Evolutionary conservation across 129 eudicot genomes (phyloP).

Genomic region (Rutidosis leptorrhynchoides): DNA sequence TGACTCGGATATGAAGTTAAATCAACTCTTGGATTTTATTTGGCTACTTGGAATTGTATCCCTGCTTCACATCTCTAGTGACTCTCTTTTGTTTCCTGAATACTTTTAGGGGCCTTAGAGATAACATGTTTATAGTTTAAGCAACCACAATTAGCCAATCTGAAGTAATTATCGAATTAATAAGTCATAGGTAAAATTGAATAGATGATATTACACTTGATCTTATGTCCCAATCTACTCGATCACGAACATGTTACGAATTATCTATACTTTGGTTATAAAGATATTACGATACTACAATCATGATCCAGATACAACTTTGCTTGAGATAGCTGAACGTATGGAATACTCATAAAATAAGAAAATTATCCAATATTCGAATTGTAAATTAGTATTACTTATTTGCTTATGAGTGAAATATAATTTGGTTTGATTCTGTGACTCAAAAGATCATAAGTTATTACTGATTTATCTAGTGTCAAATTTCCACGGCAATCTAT

Average conservation of each 20-base stretch:
- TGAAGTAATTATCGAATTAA: not conserved
- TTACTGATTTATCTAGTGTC: not conserved
- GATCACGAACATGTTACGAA: not conserved
- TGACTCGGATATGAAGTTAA: not conserved
- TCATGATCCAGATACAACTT: not conserved
- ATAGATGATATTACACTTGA: not conserved
- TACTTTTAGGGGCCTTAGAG: not conserved
- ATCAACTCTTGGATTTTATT: not conserved
- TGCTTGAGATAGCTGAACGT: not conserved
- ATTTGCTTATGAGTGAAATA: not conserved
- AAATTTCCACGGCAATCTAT: constrained; percentile 1
- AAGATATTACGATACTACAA: not conserved
- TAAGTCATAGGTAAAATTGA: not conserved
- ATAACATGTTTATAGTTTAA: not conserved
- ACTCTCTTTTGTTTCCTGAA: no score
- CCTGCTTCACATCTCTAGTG: no score
- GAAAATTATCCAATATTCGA: not conserved
- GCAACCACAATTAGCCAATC: not conserved
- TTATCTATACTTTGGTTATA: not conserved
- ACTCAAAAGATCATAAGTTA: not conserved
- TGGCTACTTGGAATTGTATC: no score
- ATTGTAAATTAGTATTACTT: not conserved
- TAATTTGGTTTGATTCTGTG: not conserved
- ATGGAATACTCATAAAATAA: not conserved
- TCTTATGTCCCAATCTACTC: not conserved